A percentile compares a stretch with the other conserved stretches of the same genome.
phyloP scores from a whole-genome alignment of 768 basidiomycete genomes.

The Leucocoprinus sp. region DNA sequence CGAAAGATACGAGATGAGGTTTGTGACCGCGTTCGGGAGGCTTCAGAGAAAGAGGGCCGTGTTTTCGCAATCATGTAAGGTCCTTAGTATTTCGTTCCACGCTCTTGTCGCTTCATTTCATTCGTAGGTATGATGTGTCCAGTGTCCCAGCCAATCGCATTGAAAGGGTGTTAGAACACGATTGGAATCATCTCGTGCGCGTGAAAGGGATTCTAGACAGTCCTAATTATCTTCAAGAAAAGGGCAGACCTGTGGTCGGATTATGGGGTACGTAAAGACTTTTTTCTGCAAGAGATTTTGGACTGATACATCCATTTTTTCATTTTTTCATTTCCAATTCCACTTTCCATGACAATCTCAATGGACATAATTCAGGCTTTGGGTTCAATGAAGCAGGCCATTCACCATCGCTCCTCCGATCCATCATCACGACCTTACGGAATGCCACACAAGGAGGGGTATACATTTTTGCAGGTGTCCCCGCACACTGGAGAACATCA shows the following conservation, averaged over 20 bases:
- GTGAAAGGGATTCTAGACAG: conserved; percentile 56
- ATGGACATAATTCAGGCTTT: no score
- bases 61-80: conserved; percentile 80
- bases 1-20: conserved; percentile 64
- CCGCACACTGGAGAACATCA: conserved; percentile 70
- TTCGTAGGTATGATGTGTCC: conserved; percentile 73
- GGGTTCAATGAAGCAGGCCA: conserved; percentile 58
- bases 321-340: background rate
- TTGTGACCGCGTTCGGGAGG: conserved; percentile 60
- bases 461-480: conserved; percentile 64
- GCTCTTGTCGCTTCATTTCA: conserved; percentile 5
- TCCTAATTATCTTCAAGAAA: conserved; percentile 66
- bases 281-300: background rate
- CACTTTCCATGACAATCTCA: no score
- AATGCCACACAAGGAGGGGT: conserved; percentile 62
- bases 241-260: conserved; percentile 60
- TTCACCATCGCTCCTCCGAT: conserved; percentile 48
- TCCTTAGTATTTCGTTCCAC: background rate
- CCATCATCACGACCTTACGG: conserved; percentile 50
- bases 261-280: conserved; percentile 48
- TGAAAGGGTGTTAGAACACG: conserved; percentile 55
- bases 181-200: conserved; percentile 66
- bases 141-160: conserved; percentile 67
- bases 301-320: background rate
- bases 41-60: conserved; percentile 72